Evolutionary conservation across 768 basidiomycete genomes (phyloP).

Genomic region (Agaricus bisporus): DNA sequence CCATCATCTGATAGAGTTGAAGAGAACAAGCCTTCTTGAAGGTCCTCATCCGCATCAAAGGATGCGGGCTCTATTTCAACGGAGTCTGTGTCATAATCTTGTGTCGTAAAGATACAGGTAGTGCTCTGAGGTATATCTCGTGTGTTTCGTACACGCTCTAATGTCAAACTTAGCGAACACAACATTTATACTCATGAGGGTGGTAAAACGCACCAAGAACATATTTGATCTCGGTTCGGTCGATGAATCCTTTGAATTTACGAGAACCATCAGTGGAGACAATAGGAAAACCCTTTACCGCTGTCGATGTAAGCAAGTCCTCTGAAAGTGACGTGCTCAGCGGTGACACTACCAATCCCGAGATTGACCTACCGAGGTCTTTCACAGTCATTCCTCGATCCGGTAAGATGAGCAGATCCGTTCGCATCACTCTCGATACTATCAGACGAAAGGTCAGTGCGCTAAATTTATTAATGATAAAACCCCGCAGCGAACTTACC

Average conservation of each 20-base stretch:
- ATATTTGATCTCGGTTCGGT: constrained; percentile 76
- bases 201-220: constrained; percentile 63
- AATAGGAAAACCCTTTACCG: constrained; percentile 90
- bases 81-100: constrained; percentile 32
- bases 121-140: constrained; percentile 59
- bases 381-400: constrained; percentile 71
- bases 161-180: constrained; percentile 3
- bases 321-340: constrained; percentile 40
- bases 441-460: constrained; percentile 6
- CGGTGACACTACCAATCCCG: neutral
- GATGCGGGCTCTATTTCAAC: constrained; percentile 42
- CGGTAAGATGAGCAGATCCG: constrained; percentile 65
- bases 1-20: constrained; percentile 49
- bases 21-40: constrained; percentile 55
- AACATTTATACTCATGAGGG: constrained; percentile 1
- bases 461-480: neutral
- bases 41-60: constrained; percentile 59
- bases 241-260: constrained; percentile 82
- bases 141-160: constrained; percentile 69
- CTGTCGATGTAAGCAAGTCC: constrained; percentile 55
- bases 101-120: constrained; percentile 62
- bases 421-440: constrained; percentile 92
- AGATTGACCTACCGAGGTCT: constrained; percentile 63
- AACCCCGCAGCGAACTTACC: constrained; percentile 42
- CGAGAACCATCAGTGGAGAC: constrained; percentile 54